phyloP scores from a whole-genome alignment of 2,329 filamentous ascomycete genomes.

The Chaetomium globosum region DNA sequence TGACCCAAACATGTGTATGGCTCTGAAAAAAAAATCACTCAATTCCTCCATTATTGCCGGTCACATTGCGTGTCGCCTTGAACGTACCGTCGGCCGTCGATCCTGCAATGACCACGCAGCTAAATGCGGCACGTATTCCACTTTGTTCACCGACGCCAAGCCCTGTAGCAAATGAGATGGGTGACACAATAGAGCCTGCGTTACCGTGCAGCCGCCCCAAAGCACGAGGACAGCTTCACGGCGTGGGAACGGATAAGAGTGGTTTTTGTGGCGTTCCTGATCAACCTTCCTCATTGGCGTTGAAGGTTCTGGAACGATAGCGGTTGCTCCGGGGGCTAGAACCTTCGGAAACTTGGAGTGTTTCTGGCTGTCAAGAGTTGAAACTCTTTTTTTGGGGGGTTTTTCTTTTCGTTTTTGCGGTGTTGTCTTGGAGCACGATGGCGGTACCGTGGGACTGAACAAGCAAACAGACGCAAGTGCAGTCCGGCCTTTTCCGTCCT shows the following conservation, averaged over 20 bases:
- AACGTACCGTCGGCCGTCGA: conserved; percentile 15
- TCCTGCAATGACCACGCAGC: conserved; percentile 16
- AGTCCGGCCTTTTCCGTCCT: background rate
- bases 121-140: conserved; percentile 14
- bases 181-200: conserved; percentile 19
- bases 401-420: background rate
- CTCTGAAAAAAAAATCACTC: conserved; percentile 29
- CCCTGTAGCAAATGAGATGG: conserved; percentile 29
- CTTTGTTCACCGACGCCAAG: conserved; percentile 29
- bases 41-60: conserved; percentile 4
- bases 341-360: conserved; percentile 11
- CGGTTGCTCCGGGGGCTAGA: conserved; percentile 5
- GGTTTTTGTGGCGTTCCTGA: conserved; percentile 14
- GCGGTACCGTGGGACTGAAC: background rate
- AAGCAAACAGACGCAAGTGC: conserved; percentile 13
- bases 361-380: conserved; percentile 6
- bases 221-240: conserved; percentile 14
- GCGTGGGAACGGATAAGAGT: conserved; percentile 8
- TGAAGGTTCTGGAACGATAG: conserved; percentile 15
- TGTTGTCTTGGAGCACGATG: background rate
- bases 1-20: background rate
- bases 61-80: conserved; percentile 11
- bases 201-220: conserved; percentile 26
- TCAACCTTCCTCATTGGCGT: background rate
- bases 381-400: background rate